Base-by-base conservation (phyloP, 1,284 basidiomycete species). In the Rhodofomes roseus region DNA sequence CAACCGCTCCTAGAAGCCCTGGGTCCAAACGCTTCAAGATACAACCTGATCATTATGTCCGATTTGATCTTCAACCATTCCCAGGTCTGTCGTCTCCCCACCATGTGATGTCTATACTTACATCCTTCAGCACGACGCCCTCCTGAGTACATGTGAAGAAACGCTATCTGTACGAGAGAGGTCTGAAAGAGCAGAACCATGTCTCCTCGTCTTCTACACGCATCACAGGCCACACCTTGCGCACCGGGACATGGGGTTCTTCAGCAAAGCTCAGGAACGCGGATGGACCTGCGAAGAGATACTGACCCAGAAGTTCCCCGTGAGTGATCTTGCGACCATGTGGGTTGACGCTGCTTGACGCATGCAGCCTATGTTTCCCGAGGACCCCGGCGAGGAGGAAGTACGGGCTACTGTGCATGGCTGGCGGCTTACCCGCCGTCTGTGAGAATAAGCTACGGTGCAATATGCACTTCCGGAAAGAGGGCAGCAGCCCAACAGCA, bases 41-140 rank as follows among this genome's bases (percentile, higher is more conserved):
- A 92, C 66, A 88, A 97, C 68, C 69, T 96, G 14, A 83, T 98
- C 62, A 87, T 98, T 59, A 81, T 98, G 55, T 96, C 93, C 0
- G 96, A 98, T 74, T 83, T 98, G 37, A 84, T 96, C 29, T 96
- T 96, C 75, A 96, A 92, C 63, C 90, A 93, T 65, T 92, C 91
- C 2, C 88, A 92, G 74, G 89, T 88, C 61, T 31, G 72, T 40
- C 22, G 11, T 25, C 25, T n/a, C n/a, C n/a, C n/a, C n/a, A n/a
- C n/a, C n/a, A n/a, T n/a, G n/a, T n/a, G 29, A 53, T 22, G 22
- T 59, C 27, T 14, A 8, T 55, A 18, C 14, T 36, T 16, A 12
- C 31, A 23, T 60, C 43, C 55, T 61, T 43, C 60, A 96, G 83
- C 96, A 98, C 70, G 84, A 86, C 27, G 93, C 93, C 0, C 77